Percentiles rank a stretch among this genome's conserved stretches.
Evolutionary conservation across 768 basidiomycete genomes (phyloP).

Genomic region (Lactarius sanguifluus): DNA sequence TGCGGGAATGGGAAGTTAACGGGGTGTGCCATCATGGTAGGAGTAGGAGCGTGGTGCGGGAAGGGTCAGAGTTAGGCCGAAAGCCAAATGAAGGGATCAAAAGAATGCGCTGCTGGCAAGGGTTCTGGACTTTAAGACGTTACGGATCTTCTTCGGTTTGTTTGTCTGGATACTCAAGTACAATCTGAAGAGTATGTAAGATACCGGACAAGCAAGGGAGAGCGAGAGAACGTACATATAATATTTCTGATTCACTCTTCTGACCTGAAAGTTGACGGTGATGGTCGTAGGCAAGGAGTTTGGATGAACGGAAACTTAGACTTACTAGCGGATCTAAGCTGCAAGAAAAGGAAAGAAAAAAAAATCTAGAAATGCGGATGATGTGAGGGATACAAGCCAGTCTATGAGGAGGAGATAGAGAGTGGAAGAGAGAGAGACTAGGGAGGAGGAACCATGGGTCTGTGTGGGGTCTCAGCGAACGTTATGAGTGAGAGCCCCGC

Average conservation of each 20-base stretch:
- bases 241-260: slow-evolving; percentile 17
- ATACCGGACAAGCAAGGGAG: neutral
- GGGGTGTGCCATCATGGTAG: slow-evolving; percentile 38
- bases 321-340: slow-evolving; percentile 21
- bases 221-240: slow-evolving; percentile 24
- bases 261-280: slow-evolving; percentile 16
- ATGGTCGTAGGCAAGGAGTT: slow-evolving; percentile 8
- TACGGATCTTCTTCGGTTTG: slow-evolving; percentile 25
- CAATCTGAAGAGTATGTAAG: slow-evolving; percentile 21
- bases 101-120: slow-evolving; percentile 16
- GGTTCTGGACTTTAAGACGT: slow-evolving; percentile 16
- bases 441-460: slow-evolving; percentile 13
- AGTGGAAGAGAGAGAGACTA: slow-evolving; percentile 13
- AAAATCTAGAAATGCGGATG: slow-evolving; percentile 17
- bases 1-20: slow-evolving; percentile 37
- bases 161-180: slow-evolving; percentile 24
- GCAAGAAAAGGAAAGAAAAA: slow-evolving; percentile 20
- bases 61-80: slow-evolving; percentile 30
- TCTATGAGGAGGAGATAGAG: slow-evolving; percentile 24
- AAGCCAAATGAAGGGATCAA: slow-evolving; percentile 7
- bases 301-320: neutral
- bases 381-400: slow-evolving; percentile 17
- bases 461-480: slow-evolving; percentile 13
- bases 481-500: slow-evolving; percentile 16
- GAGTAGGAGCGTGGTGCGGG: slow-evolving; percentile 27